Conservation (phyloP, 148 eudicot genomes). For the Rhododendron mucronatum region DNA sequence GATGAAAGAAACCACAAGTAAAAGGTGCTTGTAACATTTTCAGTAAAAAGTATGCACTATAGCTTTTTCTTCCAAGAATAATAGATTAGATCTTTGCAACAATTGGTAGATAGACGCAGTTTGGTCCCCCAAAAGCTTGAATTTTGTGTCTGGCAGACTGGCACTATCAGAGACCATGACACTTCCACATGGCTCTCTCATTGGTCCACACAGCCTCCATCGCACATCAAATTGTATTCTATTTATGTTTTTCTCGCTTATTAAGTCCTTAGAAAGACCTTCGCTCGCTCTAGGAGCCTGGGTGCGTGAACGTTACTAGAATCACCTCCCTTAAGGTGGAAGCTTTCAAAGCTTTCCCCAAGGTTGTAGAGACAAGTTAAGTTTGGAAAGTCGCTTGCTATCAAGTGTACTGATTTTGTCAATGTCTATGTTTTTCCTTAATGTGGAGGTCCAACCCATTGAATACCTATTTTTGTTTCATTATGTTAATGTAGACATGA, state of each 20-base stretch:
- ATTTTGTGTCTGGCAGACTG: neutral
- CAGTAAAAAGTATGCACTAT: neutral
- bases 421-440: no score
- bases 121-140: neutral
- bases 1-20: neutral
- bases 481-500: neutral
- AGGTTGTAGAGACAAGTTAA: neutral
- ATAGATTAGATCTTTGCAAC: neutral
- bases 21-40: neutral
- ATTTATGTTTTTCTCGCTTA: neutral
- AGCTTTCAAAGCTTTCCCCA: no score
- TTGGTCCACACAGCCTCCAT: neutral
- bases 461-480: neutral
- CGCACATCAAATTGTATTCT: neutral
- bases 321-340: no score
- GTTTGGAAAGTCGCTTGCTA: neutral
- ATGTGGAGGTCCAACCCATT: neutral
- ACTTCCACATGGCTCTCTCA: neutral
- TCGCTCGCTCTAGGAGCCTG: no score
- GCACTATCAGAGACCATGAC: neutral
- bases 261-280: no score
- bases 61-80: neutral
- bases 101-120: neutral
- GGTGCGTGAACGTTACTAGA: no score
- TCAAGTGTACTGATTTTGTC: neutral